Percentiles rank a stretch among this genome's conserved stretches.
Evolutionary conservation across 2,329 filamentous ascomycete genomes (phyloP).

Genomic region (Dothistroma pini): DNA sequence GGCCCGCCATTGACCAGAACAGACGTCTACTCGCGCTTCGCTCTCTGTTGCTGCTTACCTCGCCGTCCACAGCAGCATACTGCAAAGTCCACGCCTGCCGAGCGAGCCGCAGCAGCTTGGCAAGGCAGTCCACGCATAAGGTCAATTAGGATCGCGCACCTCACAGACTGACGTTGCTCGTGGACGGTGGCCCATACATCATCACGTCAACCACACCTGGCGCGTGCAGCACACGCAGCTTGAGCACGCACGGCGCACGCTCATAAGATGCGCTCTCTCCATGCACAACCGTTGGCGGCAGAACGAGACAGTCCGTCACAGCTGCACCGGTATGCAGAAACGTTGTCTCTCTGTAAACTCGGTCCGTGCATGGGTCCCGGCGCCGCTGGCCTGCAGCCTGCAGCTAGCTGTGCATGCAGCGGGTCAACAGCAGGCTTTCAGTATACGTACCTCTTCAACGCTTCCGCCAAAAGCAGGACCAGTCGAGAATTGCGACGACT

Average conservation of each 20-base stretch:
- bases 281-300: no score
- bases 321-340: conserved; percentile 1
- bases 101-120: neutral
- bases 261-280: no score
- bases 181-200: neutral
- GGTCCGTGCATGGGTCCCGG: conserved; percentile 1
- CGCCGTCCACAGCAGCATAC: neutral
- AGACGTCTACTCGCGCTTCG: neutral
- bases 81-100: neutral
- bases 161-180: neutral
- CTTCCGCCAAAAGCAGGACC: neutral
- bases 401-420: conserved; percentile 6
- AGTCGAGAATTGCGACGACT: neutral
- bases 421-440: neutral
- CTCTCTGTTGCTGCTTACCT: neutral
- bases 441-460: conserved; percentile 9
- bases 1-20: neutral
- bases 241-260: neutral
- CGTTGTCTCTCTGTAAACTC: neutral
- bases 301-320: no score
- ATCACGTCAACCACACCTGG: neutral
- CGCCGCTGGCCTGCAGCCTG: neutral
- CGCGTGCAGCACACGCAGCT: neutral
- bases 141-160: neutral
- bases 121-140: neutral